phyloP scores from a whole-genome alignment of 2,329 filamentous ascomycete genomes.

The Verticillium klebahnii region DNA sequence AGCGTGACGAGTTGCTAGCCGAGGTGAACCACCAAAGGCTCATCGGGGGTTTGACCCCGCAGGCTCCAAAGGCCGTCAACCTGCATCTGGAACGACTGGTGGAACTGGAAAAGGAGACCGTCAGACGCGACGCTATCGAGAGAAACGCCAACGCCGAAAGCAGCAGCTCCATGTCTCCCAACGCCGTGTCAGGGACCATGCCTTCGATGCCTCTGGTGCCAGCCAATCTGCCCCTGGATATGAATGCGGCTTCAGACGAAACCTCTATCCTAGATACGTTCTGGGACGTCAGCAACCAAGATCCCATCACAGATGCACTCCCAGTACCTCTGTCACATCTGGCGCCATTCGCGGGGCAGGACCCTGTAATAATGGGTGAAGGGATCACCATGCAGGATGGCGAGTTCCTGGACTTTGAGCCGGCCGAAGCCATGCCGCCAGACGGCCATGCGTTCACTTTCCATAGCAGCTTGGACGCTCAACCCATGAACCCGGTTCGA shows the following conservation, averaged over 20 bases:
- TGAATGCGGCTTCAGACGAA: neutral
- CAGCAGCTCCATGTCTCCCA: neutral
- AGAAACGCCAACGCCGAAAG: neutral
- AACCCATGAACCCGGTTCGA: neutral
- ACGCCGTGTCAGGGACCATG: neutral
- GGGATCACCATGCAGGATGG: neutral
- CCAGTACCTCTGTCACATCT: neutral
- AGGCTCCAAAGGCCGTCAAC: neutral
- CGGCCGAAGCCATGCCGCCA: neutral
- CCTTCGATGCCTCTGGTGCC: neutral
- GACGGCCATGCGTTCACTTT: neutral
- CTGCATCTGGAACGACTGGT: constrained; percentile 4
- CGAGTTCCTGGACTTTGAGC: neutral
- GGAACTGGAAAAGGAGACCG: constrained; percentile 4
- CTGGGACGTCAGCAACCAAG: neutral
- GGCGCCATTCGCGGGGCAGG: neutral
- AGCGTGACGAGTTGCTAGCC: constrained; percentile 22
- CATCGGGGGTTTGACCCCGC: constrained; percentile 3
- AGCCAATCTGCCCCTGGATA: neutral
- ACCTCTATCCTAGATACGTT: neutral
- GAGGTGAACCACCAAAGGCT: constrained; percentile 21
- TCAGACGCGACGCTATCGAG: neutral
- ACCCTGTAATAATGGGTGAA: neutral
- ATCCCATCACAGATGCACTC: neutral
- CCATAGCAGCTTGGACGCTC: neutral